Percentiles rank a stretch among this genome's conserved stretches.
These are phyloP conservation scores for Capronia americana DNA, from an alignment of 2,329 filamentous ascomycete species.

Conservation along the genomic window DNA sequence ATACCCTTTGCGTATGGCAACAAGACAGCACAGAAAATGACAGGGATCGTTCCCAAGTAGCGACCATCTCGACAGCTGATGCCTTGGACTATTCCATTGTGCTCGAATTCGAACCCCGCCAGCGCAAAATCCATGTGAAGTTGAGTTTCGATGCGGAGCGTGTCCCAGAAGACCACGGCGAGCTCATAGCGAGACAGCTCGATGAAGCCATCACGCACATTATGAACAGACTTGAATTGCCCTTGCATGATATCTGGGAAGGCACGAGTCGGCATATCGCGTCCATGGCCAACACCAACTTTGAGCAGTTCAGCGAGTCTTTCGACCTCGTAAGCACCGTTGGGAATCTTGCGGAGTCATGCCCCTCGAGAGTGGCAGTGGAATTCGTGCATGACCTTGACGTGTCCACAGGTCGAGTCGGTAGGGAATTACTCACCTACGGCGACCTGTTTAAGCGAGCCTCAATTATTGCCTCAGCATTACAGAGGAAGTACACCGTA, in stretches of 20 bases:
- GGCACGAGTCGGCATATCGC: constrained; percentile 41
- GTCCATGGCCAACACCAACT: constrained; percentile 59
- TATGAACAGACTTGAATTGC: constrained; percentile 46
- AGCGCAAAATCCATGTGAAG: constrained; percentile 55
- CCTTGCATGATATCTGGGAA: constrained; percentile 37
- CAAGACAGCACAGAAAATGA: constrained; percentile 64
- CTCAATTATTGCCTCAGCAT: constrained; percentile 66
- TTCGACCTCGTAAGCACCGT: constrained; percentile 61
- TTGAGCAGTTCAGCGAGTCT: constrained; percentile 44
- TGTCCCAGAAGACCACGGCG: constrained; percentile 63
- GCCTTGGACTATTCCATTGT: constrained; percentile 77
- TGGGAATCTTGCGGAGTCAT: constrained; percentile 56
- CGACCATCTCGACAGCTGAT: constrained; percentile 68
- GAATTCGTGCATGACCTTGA: constrained; percentile 64
- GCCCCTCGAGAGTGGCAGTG: constrained; percentile 66
- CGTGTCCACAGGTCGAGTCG: constrained; percentile 40
- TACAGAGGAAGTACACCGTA: constrained; percentile 57
- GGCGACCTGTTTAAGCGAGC: constrained; percentile 66
- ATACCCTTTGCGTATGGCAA: constrained; percentile 84
- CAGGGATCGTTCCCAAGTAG: constrained; percentile 52
- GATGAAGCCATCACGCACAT: constrained; percentile 58
- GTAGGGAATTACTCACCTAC: constrained; percentile 65
- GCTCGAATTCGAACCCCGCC: constrained; percentile 74
- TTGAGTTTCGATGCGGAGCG: constrained; percentile 61
- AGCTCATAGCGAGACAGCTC: constrained; percentile 67